Evolutionary conservation across 202 grass and related monocot species (phyloP).

Genomic region (Carex arenaria): DNA sequence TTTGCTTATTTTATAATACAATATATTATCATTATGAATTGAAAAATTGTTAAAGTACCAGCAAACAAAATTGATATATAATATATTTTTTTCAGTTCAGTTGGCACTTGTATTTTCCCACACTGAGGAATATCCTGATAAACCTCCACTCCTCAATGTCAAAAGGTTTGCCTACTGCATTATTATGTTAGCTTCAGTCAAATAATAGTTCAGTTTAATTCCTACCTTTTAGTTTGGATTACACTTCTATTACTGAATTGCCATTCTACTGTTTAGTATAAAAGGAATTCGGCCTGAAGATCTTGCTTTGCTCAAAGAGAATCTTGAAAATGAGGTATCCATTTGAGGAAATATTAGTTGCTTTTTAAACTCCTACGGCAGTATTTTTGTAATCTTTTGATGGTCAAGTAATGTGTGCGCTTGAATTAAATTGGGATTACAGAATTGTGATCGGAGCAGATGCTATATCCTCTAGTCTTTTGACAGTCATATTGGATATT

Average conservation of each 20-base stretch:
- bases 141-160: slow-evolving; percentile 85
- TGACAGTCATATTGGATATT: background rate
- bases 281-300: slow-evolving; percentile 83
- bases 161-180: slow-evolving; percentile 56
- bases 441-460: background rate
- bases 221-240: slow-evolving; percentile 3
- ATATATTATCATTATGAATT: background rate
- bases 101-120: slow-evolving; percentile 93
- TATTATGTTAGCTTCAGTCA: slow-evolving; percentile 14
- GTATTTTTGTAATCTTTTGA: background rate
- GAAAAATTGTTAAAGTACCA: background rate
- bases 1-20: background rate
- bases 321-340: slow-evolving; percentile 79
- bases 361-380: background rate
- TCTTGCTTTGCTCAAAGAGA: slow-evolving; percentile 66
- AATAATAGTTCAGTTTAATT: slow-evolving; percentile 10
- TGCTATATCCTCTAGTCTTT: background rate
- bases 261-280: slow-evolving; percentile 48
- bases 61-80: background rate
- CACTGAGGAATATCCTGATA: slow-evolving; percentile 90
- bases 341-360: background rate
- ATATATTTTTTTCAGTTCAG: slow-evolving; percentile 60
- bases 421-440: background rate
- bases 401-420: background rate
- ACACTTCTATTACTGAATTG: slow-evolving; percentile 20